A percentile compares a stretch with the other conserved stretches of the same genome.
These are phyloP conservation scores for Rhododendron molle DNA, from an alignment of 148 eudicot species.

Conservation along the genomic window DNA sequence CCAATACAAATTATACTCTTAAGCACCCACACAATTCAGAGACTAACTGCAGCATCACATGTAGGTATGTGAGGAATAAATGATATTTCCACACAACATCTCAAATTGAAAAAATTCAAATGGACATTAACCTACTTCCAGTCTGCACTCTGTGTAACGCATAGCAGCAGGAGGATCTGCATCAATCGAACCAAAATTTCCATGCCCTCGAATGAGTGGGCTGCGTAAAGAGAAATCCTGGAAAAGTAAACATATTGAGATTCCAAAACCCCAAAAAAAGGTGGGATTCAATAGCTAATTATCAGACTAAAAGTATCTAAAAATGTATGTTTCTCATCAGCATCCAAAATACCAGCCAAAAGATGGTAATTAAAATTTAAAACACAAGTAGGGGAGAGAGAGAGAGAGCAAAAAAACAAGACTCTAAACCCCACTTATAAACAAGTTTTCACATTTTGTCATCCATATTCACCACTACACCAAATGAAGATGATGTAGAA, in stretches of 20 bases:
- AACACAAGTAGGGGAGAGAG: neutral
- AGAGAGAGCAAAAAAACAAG: neutral
- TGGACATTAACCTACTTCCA: slow-evolving; percentile 52
- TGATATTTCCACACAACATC: neutral
- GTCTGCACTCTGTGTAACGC: slow-evolving; percentile 98
- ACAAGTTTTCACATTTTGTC: neutral
- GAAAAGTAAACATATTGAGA: slow-evolving; percentile 5
- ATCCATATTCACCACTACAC: neutral
- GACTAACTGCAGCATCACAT: neutral
- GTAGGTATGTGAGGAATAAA: neutral
- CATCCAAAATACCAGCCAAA: neutral
- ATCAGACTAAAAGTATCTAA: neutral
- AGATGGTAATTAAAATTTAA: neutral
- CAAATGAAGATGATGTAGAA: neutral
- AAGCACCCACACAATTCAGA: neutral
- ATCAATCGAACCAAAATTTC: slow-evolving; percentile 96
- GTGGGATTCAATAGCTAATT: neutral
- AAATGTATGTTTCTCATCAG: neutral
- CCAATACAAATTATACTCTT: neutral
- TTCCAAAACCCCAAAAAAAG: neutral
- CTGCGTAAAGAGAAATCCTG: slow-evolving; percentile 93
- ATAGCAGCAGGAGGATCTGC: slow-evolving; percentile 99
- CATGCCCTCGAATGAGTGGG: slow-evolving; percentile 94
- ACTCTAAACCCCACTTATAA: neutral
- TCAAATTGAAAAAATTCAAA: neutral